phyloP scores from a whole-genome alignment of 345 rosid genomes.

The Gossypium longicalyx region DNA sequence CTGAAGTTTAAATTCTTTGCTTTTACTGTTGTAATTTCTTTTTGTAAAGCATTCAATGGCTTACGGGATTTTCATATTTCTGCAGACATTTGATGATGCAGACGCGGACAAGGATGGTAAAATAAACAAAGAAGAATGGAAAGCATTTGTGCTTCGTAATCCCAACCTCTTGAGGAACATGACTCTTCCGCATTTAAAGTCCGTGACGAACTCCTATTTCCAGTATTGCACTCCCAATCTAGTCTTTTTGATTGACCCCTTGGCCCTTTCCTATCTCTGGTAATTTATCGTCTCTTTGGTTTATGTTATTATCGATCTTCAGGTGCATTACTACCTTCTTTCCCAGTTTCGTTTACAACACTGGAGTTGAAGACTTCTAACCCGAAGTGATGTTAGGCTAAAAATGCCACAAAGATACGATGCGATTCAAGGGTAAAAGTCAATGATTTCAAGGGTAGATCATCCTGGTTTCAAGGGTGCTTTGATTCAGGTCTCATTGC shows the following conservation, averaged over 20 bases:
- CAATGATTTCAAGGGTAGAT: neutral
- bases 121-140: conserved; percentile 57
- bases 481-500: neutral
- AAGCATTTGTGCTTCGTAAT: conserved; percentile 36
- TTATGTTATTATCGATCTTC: neutral
- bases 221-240: neutral
- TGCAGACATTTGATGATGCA: conserved; percentile 64
- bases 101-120: conserved; percentile 51
- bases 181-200: conserved; percentile 64
- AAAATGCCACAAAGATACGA: neutral
- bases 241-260: too few relatives aligned
- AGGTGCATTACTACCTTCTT: conserved; percentile 49
- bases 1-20: conserved; percentile 1
- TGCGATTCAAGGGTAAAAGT: neutral
- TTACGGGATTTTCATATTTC: conserved; percentile 3
- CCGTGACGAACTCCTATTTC: neutral
- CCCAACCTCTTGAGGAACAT: conserved; percentile 53
- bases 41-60: neutral
- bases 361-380: conserved; percentile 40
- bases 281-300: neutral
- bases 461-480: neutral
- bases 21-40: neutral
- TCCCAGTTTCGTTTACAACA: conserved; percentile 50
- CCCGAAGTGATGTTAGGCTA: neutral
- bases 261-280: neutral